Conservation (phyloP, 208 protist genomes). For the Crithidia expoeki region DNA sequence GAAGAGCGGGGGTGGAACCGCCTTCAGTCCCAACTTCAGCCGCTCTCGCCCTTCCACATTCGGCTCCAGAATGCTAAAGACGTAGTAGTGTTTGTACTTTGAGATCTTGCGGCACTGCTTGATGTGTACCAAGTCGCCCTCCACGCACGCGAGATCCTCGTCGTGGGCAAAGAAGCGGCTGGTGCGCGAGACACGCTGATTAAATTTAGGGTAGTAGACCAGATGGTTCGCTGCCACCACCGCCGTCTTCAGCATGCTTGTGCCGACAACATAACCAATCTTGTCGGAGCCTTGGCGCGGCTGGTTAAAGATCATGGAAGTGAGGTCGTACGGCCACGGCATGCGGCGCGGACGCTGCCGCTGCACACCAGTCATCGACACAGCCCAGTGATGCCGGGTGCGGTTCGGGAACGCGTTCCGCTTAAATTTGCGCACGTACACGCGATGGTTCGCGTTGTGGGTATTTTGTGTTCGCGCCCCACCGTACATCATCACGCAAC, state of each 20-base stretch:
- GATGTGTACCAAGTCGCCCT: constrained; percentile 92
- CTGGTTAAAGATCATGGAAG: constrained; percentile 93
- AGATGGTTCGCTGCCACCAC: constrained; percentile 91
- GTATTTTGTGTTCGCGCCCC: constrained; percentile 87
- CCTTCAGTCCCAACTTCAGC: constrained; percentile 89
- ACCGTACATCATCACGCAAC: constrained; percentile 90
- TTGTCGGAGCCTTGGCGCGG: constrained; percentile 90
- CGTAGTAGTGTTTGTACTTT: constrained; percentile 95
- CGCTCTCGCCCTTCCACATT: constrained; percentile 92
- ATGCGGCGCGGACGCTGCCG: constrained; percentile 90
- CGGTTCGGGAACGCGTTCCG: constrained; percentile 92
- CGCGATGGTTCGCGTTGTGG: constrained; percentile 88
- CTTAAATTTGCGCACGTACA: constrained; percentile 91
- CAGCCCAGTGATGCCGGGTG: constrained; percentile 89
- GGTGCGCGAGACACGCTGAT: constrained; percentile 90
- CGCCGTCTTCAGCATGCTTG: constrained; percentile 93
- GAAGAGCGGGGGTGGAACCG: constrained; percentile 88
- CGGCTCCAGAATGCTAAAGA: constrained; percentile 92
- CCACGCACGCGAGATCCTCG: constrained; percentile 93
- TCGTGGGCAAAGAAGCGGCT: constrained; percentile 93
- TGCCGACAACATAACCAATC: constrained; percentile 93
- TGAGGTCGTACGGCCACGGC: constrained; percentile 93
- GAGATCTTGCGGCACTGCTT: constrained; percentile 93
- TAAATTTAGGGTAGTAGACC: constrained; percentile 95
- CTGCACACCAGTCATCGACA: constrained; percentile 88